Percentiles rank a stretch among this genome's conserved stretches.
Evolutionary conservation across 148 eudicot species (phyloP).

Genomic region (Spergularia bocconei): DNA sequence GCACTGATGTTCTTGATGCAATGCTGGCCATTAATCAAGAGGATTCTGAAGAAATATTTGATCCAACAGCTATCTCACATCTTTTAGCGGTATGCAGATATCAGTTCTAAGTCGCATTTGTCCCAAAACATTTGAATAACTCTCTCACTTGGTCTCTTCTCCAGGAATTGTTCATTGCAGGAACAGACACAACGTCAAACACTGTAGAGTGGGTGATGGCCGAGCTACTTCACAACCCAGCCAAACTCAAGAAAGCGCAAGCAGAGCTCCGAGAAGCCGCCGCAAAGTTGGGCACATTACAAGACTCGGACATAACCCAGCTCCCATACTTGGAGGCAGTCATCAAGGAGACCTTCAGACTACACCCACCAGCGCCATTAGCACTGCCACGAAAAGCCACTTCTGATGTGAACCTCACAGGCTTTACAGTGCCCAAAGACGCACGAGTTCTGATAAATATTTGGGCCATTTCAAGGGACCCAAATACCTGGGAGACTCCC

Average conservation of each 20-base stretch:
- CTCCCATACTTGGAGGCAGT: conserved; percentile 17
- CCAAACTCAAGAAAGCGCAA: conserved; percentile 13
- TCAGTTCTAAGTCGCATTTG: neutral
- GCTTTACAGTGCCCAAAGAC: conserved; percentile 16
- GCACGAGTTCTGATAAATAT: conserved; percentile 6
- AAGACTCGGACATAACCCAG: neutral
- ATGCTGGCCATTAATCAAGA: conserved; percentile 13
- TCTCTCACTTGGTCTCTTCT: too few species aligned
- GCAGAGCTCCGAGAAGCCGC: neutral
- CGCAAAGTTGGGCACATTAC: neutral
- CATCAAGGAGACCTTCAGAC: conserved; percentile 19
- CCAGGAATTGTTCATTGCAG: conserved; percentile 18
- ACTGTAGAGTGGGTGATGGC: conserved; percentile 18
- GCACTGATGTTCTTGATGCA: conserved; percentile 19
- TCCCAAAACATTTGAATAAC: neutral
- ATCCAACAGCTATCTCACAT: conserved; percentile 5
- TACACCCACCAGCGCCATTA: conserved; percentile 17
- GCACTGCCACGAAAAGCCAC: conserved; percentile 14
- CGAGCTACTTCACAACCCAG: conserved; percentile 6
- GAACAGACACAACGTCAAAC: conserved; percentile 24
- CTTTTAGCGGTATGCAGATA: neutral
- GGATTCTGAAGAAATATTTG: neutral
- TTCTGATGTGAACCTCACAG: neutral
- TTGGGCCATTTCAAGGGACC: conserved; percentile 16
- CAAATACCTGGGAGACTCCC: conserved; percentile 5